These are phyloP conservation scores for Crithidia acanthocephali DNA, from an alignment of 208 protist species.

Conservation along the genomic window DNA sequence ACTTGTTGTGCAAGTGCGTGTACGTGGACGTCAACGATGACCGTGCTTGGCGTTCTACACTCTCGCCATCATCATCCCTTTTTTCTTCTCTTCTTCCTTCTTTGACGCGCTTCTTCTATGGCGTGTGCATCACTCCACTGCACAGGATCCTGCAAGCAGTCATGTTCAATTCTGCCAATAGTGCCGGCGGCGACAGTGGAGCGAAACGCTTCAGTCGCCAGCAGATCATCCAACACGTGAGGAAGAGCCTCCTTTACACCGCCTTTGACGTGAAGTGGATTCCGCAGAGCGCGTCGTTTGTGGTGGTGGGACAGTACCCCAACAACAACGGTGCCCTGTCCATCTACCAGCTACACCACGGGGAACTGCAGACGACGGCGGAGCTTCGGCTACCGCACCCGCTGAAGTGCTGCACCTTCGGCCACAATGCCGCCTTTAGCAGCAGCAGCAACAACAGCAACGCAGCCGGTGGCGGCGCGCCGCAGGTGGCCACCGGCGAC, in stretches of 20 bases:
- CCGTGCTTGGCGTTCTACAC: no score
- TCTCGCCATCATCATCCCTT: no score
- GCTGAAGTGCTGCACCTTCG: constrained; percentile 94
- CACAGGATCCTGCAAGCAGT: background rate
- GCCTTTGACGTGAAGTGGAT: constrained; percentile 93
- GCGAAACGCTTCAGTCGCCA: constrained; percentile 69
- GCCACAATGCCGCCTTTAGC: constrained; percentile 46
- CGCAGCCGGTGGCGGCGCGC: background rate
- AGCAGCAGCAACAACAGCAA: constrained; percentile 23
- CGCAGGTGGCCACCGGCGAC: constrained; percentile 75
- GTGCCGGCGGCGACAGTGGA: constrained; percentile 25
- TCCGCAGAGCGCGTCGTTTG: constrained; percentile 78
- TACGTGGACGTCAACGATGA: no score
- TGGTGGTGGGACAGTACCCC: constrained; percentile 84
- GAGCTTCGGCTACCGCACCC: constrained; percentile 66
- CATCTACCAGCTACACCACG: constrained; percentile 81
- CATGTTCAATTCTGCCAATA: constrained; percentile 12
- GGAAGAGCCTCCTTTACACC: constrained; percentile 91
- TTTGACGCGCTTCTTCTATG: no score
- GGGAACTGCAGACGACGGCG: constrained; percentile 64
- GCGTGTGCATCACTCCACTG: no score
- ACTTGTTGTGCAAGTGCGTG: no score
- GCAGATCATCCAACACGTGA: constrained; percentile 93
- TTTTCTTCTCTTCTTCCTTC: background rate
- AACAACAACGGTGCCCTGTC: constrained; percentile 87